phyloP scores from a whole-genome alignment of 176 grass and related monocot genomes.

The Oryza glumipatula region DNA sequence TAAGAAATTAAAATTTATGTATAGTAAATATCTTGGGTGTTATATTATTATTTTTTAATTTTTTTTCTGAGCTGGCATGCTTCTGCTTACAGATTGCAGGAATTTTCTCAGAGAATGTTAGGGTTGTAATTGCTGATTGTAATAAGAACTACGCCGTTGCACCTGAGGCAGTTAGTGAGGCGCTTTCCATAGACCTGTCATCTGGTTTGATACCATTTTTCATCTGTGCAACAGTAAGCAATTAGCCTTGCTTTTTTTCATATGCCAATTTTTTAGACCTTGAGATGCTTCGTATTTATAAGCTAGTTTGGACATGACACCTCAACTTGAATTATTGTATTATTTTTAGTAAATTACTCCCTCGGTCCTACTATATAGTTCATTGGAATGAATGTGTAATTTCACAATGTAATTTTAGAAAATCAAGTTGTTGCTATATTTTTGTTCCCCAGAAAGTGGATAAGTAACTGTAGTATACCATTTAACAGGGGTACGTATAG shows the following conservation, averaged over 20 bases:
- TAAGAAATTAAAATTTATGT: slow-evolving; percentile 18
- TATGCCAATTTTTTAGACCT: slow-evolving; percentile 18
- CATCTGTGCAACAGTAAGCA: slow-evolving; percentile 75
- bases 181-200: slow-evolving; percentile 53
- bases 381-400: neutral
- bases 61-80: slow-evolving; percentile 10
- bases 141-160: slow-evolving; percentile 53
- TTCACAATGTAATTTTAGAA: neutral
- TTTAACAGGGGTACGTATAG: neutral
- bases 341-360: neutral
- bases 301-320: neutral
- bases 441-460: neutral
- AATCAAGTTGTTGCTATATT: neutral
- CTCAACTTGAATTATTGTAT: neutral
- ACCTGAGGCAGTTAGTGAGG: slow-evolving; percentile 47
- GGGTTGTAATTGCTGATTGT: slow-evolving; percentile 52
- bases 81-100: slow-evolving; percentile 71
- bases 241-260: neutral
- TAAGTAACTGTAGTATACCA: neutral
- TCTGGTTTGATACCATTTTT: slow-evolving; percentile 80
- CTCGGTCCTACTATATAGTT: neutral
- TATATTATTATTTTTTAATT: neutral
- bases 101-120: slow-evolving; percentile 69
- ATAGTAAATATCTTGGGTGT: neutral
- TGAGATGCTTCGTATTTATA: slow-evolving; percentile 15